Percentiles rank a stretch among this genome's conserved stretches.
phyloP scores from a whole-genome alignment of 768 basidiomycete genomes.

The Agaricus subrufescens region DNA sequence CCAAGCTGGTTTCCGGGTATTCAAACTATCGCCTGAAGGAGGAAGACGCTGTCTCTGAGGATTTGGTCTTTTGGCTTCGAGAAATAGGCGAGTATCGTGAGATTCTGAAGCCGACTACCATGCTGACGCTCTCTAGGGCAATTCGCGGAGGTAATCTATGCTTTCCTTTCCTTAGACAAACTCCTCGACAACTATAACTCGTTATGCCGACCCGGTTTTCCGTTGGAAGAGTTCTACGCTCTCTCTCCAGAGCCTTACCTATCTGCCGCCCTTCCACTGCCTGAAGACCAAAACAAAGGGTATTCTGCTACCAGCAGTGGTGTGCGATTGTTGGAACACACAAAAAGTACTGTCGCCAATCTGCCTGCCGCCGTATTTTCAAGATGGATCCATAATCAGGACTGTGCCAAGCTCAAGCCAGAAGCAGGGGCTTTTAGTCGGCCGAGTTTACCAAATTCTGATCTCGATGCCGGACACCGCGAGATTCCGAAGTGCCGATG shows the following conservation, averaged over 20 bases:
- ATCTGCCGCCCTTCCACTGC: not conserved
- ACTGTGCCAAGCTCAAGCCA: not conserved
- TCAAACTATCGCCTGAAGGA: slow-evolving; percentile 38
- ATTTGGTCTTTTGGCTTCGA: slow-evolving; percentile 34
- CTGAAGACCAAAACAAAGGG: slow-evolving; percentile 26
- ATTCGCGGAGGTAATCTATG: slow-evolving; percentile 52
- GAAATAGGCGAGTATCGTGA: slow-evolving; percentile 31
- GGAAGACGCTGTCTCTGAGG: slow-evolving; percentile 32
- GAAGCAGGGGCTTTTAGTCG: not conserved
- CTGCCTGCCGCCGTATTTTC: slow-evolving; percentile 43
- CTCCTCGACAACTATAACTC: slow-evolving; percentile 35
- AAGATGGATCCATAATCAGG: slow-evolving; percentile 5
- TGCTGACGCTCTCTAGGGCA: slow-evolving; percentile 30
- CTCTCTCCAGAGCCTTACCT: slow-evolving; percentile 2
- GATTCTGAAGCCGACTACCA: not conserved
- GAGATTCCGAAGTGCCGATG: slow-evolving; percentile 9
- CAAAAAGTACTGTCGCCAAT: slow-evolving; percentile 36
- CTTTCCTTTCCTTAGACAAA: slow-evolving; percentile 34
- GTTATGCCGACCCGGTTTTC: slow-evolving; percentile 38
- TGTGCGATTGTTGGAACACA: slow-evolving; percentile 14
- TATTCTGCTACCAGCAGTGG: slow-evolving; percentile 8
- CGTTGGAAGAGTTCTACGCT: slow-evolving; percentile 44
- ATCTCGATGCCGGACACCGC: not conserved
- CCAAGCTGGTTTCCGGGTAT: slow-evolving; percentile 40
- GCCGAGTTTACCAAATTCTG: not conserved